These are phyloP conservation scores for Termitomyces sp. DNA, from an alignment of 768 basidiomycete genomes.

Conservation along the genomic window DNA sequence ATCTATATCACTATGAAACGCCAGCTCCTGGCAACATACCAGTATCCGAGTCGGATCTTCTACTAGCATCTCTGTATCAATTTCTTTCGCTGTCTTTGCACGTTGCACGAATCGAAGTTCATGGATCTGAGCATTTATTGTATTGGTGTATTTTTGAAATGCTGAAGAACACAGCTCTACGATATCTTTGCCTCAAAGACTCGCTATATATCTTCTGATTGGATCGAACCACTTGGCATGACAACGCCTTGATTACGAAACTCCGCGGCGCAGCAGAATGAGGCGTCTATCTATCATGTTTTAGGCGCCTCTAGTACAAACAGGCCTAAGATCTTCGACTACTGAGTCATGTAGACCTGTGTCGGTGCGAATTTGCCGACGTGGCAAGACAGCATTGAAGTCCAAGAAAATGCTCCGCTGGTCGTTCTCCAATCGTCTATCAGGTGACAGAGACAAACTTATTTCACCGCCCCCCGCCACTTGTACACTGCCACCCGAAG, in stretches of 20 bases:
- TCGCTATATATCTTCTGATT: not conserved
- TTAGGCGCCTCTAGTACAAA: not conserved
- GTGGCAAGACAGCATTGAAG: not conserved
- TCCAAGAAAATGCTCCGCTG: not conserved
- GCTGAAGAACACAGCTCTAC: not conserved
- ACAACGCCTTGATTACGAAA: too few relatives aligned
- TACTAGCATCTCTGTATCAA: slow-evolving; percentile 6
- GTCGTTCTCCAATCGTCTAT: not conserved
- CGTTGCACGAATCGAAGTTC: not conserved
- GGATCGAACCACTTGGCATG: too few relatives aligned
- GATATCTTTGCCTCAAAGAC: not conserved
- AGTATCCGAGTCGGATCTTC: not conserved
- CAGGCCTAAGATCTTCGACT: not conserved
- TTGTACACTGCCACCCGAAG: not conserved
- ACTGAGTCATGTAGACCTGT: not conserved
- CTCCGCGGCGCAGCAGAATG: not conserved
- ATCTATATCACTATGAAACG: slow-evolving; percentile 1
- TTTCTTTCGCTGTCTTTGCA: not conserved
- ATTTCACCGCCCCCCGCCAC: not conserved
- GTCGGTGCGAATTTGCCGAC: not conserved
- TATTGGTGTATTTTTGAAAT: not conserved
- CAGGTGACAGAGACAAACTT: not conserved
- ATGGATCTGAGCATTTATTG: not conserved
- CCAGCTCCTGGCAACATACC: not conserved
- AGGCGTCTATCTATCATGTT: not conserved